A percentile compares a stretch with the other conserved stretches of the same genome.
These are phyloP conservation scores for Naematelia aurantialba DNA, from an alignment of 768 basidiomycete genomes.

Conservation along the genomic window DNA sequence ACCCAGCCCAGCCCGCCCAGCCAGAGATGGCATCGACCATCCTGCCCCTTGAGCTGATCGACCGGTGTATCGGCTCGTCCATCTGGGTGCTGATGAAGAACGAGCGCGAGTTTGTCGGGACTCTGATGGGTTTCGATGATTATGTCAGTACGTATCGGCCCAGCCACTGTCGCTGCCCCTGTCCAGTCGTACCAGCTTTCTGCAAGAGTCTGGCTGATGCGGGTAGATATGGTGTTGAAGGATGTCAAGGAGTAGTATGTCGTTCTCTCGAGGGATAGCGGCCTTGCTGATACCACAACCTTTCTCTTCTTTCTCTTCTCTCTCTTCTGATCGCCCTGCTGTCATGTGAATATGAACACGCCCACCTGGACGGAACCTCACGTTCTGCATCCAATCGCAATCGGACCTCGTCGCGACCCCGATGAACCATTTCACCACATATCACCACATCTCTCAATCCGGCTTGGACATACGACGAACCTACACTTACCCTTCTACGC, in stretches of 20 bases:
- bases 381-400: background rate
- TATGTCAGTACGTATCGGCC: constrained; percentile 83
- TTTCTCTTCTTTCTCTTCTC: background rate
- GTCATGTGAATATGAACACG: too few species aligned
- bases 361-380: background rate
- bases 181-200: constrained; percentile 1
- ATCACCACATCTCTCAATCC: too few species aligned
- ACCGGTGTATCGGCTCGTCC: constrained; percentile 91
- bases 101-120: constrained; percentile 94
- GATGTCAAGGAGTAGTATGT: constrained; percentile 94
- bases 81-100: constrained; percentile 99
- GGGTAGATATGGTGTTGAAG: constrained; percentile 59
- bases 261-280: background rate
- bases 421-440: too few species aligned
- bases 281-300: background rate
- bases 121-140: constrained; percentile 92
- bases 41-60: constrained; percentile 92
- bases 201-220: constrained; percentile 7
- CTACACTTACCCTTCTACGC: background rate
- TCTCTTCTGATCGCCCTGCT: background rate
- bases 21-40: constrained; percentile 88
- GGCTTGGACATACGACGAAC: too few species aligned
- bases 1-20: too few species aligned
- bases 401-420: background rate
- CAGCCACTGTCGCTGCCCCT: background rate